Evolutionary conservation across 1,139 yeast genomes (phyloP).

Genomic region (Chernovozyma sophiae-reginae): DNA sequence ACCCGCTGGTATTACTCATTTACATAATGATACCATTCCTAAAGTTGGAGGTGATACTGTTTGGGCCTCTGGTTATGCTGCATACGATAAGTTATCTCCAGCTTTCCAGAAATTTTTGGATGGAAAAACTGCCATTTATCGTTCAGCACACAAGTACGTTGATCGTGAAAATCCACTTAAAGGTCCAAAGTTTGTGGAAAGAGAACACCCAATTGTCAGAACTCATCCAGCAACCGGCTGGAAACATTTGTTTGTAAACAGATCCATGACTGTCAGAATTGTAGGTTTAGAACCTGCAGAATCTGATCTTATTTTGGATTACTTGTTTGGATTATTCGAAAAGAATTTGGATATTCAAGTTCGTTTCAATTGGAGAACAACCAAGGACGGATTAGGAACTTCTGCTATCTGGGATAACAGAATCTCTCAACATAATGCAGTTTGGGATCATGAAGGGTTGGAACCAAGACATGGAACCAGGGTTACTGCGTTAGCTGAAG

Average conservation of each 20-base stretch:
- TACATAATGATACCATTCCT: constrained; percentile 34
- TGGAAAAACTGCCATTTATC: constrained; percentile 34
- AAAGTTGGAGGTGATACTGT: constrained; percentile 34
- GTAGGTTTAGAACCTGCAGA: constrained; percentile 35
- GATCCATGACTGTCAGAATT: constrained; percentile 33
- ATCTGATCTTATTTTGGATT: constrained; percentile 28
- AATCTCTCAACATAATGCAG: constrained; percentile 46
- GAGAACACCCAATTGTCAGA: constrained; percentile 39
- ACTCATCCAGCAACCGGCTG: constrained; percentile 44
- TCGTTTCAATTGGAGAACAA: constrained; percentile 51
- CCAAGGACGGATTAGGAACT: constrained; percentile 47
- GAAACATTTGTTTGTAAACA: constrained; percentile 36
- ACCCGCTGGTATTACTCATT: constrained; percentile 38
- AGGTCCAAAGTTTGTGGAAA: constrained; percentile 32
- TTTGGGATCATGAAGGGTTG: constrained; percentile 43
- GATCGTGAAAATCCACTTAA: constrained; percentile 29
- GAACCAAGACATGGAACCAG: constrained; percentile 48
- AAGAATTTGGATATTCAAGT: constrained; percentile 44
- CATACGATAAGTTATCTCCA: constrained; percentile 36
- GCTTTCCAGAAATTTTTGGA: constrained; percentile 33
- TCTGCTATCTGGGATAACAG: constrained; percentile 61
- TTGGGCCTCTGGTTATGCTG: constrained; percentile 37
- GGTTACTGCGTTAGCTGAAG: constrained; percentile 47
- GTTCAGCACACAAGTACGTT: constrained; percentile 32
- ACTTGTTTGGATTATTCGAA: constrained; percentile 30